Base-by-base conservation (phyloP, 2,329 filamentous ascomycete species). In the Xylariaceae sp. region DNA sequence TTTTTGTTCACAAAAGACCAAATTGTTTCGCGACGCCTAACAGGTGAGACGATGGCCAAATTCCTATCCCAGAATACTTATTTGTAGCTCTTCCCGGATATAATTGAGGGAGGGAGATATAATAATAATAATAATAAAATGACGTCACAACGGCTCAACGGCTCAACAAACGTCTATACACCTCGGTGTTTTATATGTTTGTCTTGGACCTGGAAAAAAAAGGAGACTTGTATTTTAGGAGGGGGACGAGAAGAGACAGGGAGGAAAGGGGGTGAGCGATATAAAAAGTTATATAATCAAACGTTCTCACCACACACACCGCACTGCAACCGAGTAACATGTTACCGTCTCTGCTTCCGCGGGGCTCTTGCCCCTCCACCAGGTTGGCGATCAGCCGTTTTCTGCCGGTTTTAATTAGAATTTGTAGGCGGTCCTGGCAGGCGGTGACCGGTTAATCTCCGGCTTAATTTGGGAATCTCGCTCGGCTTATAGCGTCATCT, bases 21-120 rank as follows among this genome's bases (percentile, higher is more conserved):
- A 81, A 81, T 50, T 56, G 75, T 69, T 40, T 10, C 2, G 10
- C 7, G 23, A 10, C 6, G 3, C 7, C 16, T n/a, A 18, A n/a
- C 3, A 21, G 32, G 32, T 32, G 23, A 44, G 7, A 26, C 32
- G 32, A 10, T 37, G 3, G 32, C 32, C 32, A 4, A 37, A 37
- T 37, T 14, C 32, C 14, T 12, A 37, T 14, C 32, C 14, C 32
- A 12, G 12, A 14, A 26, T 26, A 26, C 23, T 9, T 26, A 26
- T 9, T 26, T 26, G 4, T 26, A 26, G 23, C 9, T n/a, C n/a
- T n/a, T n/a, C n/a, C n/a, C n/a, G n/a, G n/a, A n/a, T n/a, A n/a
- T n/a, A n/a, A n/a, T n/a, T n/a, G n/a, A n/a, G n/a, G n/a, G n/a
- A n/a, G n/a, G n/a, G n/a, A n/a, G n/a, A n/a, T n/a, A n/a, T n/a